phyloP scores from a whole-genome alignment of 768 basidiomycete species.

The Kwoniella sp. region DNA sequence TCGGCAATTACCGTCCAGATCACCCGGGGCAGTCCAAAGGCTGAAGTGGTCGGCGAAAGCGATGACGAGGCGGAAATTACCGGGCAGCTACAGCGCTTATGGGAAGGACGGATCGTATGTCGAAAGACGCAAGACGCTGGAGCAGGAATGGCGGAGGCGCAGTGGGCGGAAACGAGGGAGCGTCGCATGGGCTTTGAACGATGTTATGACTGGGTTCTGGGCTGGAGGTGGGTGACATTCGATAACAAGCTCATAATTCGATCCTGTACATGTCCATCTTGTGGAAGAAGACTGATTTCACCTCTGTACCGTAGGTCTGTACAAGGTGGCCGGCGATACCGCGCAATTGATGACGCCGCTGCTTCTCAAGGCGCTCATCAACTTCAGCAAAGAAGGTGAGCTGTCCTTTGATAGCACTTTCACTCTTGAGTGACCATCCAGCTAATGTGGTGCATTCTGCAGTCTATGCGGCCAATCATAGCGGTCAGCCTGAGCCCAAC shows the following conservation, averaged over 20 bases:
- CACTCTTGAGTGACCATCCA: not conserved
- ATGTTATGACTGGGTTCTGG: conserved; percentile 50
- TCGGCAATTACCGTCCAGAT: conserved; percentile 57
- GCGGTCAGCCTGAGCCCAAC: conserved; percentile 33
- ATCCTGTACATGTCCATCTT: too few species aligned
- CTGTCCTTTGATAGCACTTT: not conserved
- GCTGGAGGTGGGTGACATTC: conserved; percentile 31
- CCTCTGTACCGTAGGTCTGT: conserved; percentile 32
- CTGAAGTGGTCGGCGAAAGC: conserved; percentile 59
- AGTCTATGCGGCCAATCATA: conserved; percentile 45
- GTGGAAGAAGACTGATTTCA: conserved; percentile 6
- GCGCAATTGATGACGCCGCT: conserved; percentile 48
- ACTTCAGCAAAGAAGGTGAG: conserved; percentile 41
- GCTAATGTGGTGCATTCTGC: not conserved
- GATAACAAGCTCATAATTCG: not conserved
- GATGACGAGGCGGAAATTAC: conserved; percentile 55
- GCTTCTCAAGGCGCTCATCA: conserved; percentile 57
- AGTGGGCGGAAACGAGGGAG: conserved; percentile 31
- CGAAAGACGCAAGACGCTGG: conserved; percentile 60
- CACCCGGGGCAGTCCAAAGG: conserved; percentile 4
- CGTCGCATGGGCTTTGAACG: conserved; percentile 45
- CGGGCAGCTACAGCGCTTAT: conserved; percentile 9
- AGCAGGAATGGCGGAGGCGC: conserved; percentile 43
- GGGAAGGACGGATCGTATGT: conserved; percentile 12
- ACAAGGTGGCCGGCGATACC: conserved; percentile 53